phyloP scores from a whole-genome alignment of 2,329 filamentous ascomycete genomes.

The Clonostachys sp. region DNA sequence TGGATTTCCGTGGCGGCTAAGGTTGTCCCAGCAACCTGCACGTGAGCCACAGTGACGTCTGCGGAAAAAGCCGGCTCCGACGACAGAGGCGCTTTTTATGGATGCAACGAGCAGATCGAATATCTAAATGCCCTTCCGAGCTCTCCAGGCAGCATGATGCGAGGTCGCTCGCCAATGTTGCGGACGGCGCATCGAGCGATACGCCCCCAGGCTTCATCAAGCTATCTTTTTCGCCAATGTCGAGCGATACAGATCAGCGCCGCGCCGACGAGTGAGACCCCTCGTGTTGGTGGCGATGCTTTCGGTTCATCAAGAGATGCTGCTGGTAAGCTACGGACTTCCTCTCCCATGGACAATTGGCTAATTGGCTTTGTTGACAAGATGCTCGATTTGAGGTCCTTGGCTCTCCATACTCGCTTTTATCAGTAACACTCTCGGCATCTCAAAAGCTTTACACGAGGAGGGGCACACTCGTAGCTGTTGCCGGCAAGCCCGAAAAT shows the following conservation, averaged over 20 bases:
- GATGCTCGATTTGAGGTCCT: conserved; percentile 95
- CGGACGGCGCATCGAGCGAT: conserved; percentile 23
- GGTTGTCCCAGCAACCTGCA: no score
- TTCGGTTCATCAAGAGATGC: conserved; percentile 49
- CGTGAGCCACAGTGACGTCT: no score
- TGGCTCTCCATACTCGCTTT: conserved; percentile 85
- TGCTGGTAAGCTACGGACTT: conserved; percentile 34
- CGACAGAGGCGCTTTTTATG: no score
- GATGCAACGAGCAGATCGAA: no score
- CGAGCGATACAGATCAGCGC: conserved; percentile 60
- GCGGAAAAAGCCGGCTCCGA: no score
- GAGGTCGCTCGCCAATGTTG: conserved; percentile 32
- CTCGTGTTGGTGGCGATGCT: conserved; percentile 45
- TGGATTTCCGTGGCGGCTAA: no score
- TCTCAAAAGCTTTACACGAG: conserved; percentile 92
- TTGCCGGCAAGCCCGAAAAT: conserved; percentile 88
- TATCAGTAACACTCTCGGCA: conserved; percentile 88
- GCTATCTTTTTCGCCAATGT: conserved; percentile 49
- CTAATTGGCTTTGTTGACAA: conserved; percentile 27
- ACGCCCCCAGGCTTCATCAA: conserved; percentile 13
- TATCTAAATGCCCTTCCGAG: not conserved
- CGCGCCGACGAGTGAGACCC: conserved; percentile 51
- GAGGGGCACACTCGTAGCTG: conserved; percentile 82
- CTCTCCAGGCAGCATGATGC: conserved; percentile 25
- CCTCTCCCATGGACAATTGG: not conserved